Evolutionary conservation across 768 basidiomycete species (phyloP).

Genomic region (Trametes cinnabarina): DNA sequence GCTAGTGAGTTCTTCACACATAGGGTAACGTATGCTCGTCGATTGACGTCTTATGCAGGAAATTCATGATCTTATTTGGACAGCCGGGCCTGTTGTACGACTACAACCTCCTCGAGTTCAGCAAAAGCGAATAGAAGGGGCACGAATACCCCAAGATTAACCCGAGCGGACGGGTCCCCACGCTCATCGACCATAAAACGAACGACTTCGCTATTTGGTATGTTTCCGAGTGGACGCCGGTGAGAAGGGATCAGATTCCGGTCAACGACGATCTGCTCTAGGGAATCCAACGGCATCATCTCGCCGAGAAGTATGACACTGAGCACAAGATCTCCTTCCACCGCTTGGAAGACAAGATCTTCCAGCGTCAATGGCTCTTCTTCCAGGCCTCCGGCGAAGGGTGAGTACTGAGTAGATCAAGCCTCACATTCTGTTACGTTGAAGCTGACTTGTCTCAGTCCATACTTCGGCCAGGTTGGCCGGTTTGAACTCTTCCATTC

Average conservation of each 20-base stretch:
- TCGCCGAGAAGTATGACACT: conserved; percentile 45
- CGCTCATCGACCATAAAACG: conserved; percentile 34
- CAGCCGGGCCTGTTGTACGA: conserved; percentile 31
- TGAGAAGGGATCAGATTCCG: too few species aligned
- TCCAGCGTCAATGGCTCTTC: conserved; percentile 43
- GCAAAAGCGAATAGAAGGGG: conserved; percentile 27
- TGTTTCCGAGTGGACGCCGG: too few species aligned
- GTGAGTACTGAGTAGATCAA: conserved; percentile 10
- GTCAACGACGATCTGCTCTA: too few species aligned
- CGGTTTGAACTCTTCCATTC: conserved; percentile 2
- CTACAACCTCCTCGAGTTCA: conserved; percentile 25
- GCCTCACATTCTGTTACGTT: neutral
- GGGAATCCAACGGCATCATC: conserved; percentile 42
- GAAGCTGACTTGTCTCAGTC: neutral
- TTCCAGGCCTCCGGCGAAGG: conserved; percentile 37
- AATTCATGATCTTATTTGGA: conserved; percentile 26
- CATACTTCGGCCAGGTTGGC: conserved; percentile 3
- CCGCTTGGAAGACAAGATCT: conserved; percentile 16
- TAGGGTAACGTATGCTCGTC: too few species aligned
- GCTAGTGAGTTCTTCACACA: too few species aligned
- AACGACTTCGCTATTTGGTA: conserved; percentile 33
- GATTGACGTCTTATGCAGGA: conserved; percentile 12
- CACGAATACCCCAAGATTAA: conserved; percentile 28
- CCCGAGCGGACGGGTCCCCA: conserved; percentile 38
- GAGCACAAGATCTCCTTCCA: conserved; percentile 33